These are phyloP conservation scores for Sanghuangporus sanghuang DNA, from an alignment of 1,284 basidiomycete species.

Conservation along the genomic window DNA sequence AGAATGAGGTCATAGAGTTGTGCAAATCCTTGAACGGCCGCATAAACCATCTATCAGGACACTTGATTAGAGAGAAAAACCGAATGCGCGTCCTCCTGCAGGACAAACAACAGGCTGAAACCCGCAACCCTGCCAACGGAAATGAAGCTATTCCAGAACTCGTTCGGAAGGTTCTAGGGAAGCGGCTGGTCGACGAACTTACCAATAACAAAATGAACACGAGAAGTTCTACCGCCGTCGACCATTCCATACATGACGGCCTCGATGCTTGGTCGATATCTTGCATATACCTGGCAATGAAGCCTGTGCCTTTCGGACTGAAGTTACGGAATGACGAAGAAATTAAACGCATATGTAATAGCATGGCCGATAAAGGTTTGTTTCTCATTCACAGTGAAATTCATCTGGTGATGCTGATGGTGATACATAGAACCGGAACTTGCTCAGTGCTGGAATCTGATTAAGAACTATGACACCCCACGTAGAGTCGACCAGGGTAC, in stretches of 20 bases:
- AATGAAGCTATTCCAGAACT: background rate
- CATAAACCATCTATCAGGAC: background rate
- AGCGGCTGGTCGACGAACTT: background rate
- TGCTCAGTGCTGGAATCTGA: background rate
- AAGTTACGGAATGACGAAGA: background rate
- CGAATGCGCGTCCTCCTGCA: background rate
- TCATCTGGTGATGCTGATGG: background rate
- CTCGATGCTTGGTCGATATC: slow-evolving; percentile 2
- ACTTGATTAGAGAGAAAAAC: background rate
- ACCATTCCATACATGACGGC: background rate
- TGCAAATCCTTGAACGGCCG: background rate
- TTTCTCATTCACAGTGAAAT: background rate
- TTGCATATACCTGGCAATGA: background rate
- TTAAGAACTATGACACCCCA: background rate
- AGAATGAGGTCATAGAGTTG: background rate
- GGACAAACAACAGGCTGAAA: background rate
- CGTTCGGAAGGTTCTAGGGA: background rate
- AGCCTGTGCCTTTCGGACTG: slow-evolving; percentile 3
- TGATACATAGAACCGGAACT: background rate
- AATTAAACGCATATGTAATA: background rate
- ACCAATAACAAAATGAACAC: background rate
- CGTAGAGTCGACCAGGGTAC: background rate
- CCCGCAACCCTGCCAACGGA: background rate
- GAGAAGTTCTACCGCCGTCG: background rate
- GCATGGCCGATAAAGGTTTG: slow-evolving; percentile 3